Percentiles rank a stretch among this genome's conserved stretches.
Conservation (phyloP, 108 stramenopile species). For the Nannochloropsis salina region DNA sequence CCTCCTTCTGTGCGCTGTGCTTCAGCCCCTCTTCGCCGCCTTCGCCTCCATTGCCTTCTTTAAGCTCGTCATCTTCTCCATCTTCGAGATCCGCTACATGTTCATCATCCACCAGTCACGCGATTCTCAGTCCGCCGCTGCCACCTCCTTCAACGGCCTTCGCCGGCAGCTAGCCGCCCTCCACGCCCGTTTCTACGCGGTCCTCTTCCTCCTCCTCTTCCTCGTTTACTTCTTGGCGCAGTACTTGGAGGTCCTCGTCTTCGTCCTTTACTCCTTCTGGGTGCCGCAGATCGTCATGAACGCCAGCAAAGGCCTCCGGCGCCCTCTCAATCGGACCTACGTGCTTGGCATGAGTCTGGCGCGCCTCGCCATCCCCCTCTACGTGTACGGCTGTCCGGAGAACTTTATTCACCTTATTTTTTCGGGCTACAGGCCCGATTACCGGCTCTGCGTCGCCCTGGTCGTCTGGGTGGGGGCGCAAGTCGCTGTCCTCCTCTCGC, state of each 20-base stretch:
- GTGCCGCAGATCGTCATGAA: constrained; percentile 87
- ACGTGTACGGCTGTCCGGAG: constrained; percentile 69
- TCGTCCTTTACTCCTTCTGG: constrained; percentile 86
- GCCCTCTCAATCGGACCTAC: constrained; percentile 72
- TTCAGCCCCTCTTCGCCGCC: constrained; percentile 75
- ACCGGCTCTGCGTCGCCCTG: constrained; percentile 60
- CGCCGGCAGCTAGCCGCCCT: constrained; percentile 69
- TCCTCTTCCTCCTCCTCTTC: constrained; percentile 65
- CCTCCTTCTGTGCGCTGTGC: constrained; percentile 71
- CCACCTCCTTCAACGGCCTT: constrained; percentile 59
- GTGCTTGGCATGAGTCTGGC: constrained; percentile 78
- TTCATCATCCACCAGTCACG: constrained; percentile 73
- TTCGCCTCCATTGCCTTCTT: constrained; percentile 67
- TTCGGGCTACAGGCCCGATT: constrained; percentile 62
- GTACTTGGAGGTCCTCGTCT: constrained; percentile 59
- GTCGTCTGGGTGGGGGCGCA: constrained; percentile 77
- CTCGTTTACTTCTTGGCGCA: constrained; percentile 61
- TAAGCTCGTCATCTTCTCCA: constrained; percentile 83
- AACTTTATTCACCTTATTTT: constrained; percentile 71
- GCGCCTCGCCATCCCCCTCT: constrained; percentile 75
- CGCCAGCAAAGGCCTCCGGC: constrained; percentile 66
- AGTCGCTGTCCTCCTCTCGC: constrained; percentile 65
- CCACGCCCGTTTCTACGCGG: constrained; percentile 78
- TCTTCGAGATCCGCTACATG: constrained; percentile 93
- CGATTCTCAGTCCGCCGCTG: constrained; percentile 52